A percentile compares a stretch with the other conserved stretches of the same genome.
Conservation (phyloP, 257 asterid genomes). For the Rauvolfia tetraphylla region DNA sequence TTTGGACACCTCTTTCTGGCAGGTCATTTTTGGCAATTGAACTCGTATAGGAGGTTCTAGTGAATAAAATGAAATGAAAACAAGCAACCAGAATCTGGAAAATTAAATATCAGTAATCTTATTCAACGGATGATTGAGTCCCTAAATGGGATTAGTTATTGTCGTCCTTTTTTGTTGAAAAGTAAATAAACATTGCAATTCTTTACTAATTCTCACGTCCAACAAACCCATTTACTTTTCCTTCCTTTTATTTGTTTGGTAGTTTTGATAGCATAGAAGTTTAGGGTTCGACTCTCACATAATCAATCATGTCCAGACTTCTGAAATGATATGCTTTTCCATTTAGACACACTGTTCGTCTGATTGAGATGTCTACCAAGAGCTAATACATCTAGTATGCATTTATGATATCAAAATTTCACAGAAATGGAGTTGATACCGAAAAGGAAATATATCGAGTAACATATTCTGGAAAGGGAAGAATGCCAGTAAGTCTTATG, state of each 20-base stretch:
- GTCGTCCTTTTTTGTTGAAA: neutral
- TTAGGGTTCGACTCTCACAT: neutral
- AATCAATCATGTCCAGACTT: neutral
- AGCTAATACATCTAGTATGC: no score
- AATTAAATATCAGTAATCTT: neutral
- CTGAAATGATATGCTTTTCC: neutral
- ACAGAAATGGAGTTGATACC: constrained; percentile 80
- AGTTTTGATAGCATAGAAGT: neutral
- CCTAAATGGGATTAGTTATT: neutral
- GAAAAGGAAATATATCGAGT: constrained; percentile 71
- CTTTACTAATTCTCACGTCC: neutral
- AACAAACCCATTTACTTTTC: no score
- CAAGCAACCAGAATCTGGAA: neutral
- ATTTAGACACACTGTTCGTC: neutral
- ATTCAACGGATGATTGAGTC: neutral
- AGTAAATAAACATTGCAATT: neutral
- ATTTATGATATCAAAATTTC: neutral
- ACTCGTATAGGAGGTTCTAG: no score
- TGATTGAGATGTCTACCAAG: neutral
- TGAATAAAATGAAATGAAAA: no score
- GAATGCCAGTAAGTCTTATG: constrained; percentile 83
- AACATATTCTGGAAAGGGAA: constrained; percentile 79
- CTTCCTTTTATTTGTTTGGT: no score
- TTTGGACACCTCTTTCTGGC: neutral
- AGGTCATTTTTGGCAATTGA: neutral